Evolutionary conservation across 2,329 filamentous ascomycete genomes (phyloP).

Genomic region (Incumbomyces lentus): DNA sequence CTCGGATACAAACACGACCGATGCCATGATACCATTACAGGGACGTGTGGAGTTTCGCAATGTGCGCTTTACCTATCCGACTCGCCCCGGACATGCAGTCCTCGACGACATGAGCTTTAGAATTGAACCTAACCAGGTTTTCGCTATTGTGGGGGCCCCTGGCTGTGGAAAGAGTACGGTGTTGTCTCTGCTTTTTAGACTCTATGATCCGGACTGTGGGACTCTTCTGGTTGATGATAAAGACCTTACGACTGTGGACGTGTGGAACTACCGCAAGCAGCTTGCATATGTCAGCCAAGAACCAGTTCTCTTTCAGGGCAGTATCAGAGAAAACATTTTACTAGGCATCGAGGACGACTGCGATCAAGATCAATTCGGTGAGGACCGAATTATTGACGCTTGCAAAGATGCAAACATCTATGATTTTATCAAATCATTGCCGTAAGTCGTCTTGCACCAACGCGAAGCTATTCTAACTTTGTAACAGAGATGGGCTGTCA

Average conservation of each 20-base stretch:
- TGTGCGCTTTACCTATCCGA: conserved; percentile 75
- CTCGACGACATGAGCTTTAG: conserved; percentile 62
- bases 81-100: conserved; percentile 70
- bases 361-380: no score
- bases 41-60: conserved; percentile 31
- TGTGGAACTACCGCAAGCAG: conserved; percentile 71
- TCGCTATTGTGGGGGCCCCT: conserved; percentile 74
- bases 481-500: conserved; percentile 39
- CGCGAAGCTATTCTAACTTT: background rate
- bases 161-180: conserved; percentile 91
- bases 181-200: conserved; percentile 79
- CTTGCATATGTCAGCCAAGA: conserved; percentile 86
- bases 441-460: background rate
- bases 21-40: conserved; percentile 31
- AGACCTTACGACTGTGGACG: conserved; percentile 67
- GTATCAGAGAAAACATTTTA: conserved; percentile 77
- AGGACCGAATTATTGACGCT: conserved; percentile 49
- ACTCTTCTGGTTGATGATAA: conserved; percentile 72
- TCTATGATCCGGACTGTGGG: conserved; percentile 77
- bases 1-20: conserved; percentile 52
- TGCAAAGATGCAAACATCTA: conserved; percentile 50
- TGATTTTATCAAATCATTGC: conserved; percentile 36
- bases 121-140: conserved; percentile 20
- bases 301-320: conserved; percentile 85
- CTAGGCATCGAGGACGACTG: conserved; percentile 58